phyloP scores from a whole-genome alignment of 805 yeast species.

The Wickerhamiella shivajii region DNA sequence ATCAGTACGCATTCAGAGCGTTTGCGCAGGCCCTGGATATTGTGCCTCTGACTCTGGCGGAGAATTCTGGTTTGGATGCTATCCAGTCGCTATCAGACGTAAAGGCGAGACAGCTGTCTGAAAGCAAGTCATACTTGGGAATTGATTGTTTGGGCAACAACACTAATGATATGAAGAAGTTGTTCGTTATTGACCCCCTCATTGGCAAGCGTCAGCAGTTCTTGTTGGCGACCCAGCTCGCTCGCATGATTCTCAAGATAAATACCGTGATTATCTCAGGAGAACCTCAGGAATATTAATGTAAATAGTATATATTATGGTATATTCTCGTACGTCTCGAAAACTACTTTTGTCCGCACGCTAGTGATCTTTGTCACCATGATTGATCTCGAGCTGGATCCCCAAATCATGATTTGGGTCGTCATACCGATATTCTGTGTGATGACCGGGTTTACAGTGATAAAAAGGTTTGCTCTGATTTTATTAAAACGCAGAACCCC shows the following conservation, averaged over 20 bases:
- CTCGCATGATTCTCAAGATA: slow-evolving; percentile 94
- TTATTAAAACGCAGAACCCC: slow-evolving; percentile 26
- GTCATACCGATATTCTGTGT: slow-evolving; percentile 76
- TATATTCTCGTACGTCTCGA: too few relatives aligned
- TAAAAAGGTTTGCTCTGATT: slow-evolving; percentile 43
- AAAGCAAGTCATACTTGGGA: slow-evolving; percentile 58
- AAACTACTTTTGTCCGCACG: too few relatives aligned
- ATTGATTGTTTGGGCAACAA: slow-evolving; percentile 89
- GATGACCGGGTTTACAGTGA: slow-evolving; percentile 75
- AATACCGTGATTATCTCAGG: slow-evolving; percentile 92
- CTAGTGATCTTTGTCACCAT: too few relatives aligned
- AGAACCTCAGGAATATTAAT: slow-evolving; percentile 37
- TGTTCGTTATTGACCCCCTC: slow-evolving; percentile 91
- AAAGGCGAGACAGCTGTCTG: slow-evolving; percentile 73
- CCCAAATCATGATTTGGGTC: slow-evolving; percentile 78
- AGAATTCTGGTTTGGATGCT: slow-evolving; percentile 90
- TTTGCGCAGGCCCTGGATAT: slow-evolving; percentile 82
- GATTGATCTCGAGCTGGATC: slow-evolving; percentile 52
- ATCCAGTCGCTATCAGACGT: slow-evolving; percentile 76
- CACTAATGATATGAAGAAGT: slow-evolving; percentile 81
- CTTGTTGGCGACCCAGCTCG: slow-evolving; percentile 87
- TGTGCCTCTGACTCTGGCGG: slow-evolving; percentile 90
- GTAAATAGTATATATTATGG: too few relatives aligned
- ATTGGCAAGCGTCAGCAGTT: slow-evolving; percentile 96
- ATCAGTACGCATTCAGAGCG: slow-evolving; percentile 95